Base-by-base conservation (phyloP, 371 early-diverging fungal genomes). In the Mucor mucedo region DNA sequence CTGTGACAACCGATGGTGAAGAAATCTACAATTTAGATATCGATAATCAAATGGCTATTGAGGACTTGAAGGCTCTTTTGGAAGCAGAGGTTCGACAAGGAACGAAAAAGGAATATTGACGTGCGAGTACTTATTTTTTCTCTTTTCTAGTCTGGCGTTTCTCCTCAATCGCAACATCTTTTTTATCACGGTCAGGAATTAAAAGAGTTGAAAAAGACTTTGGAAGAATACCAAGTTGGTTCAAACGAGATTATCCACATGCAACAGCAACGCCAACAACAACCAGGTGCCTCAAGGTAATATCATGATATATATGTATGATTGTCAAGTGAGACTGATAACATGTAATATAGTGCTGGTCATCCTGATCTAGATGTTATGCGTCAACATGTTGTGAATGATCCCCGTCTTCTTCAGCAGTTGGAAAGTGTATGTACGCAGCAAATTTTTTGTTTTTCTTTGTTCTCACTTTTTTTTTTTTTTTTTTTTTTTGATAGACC, bases 11-110 rank as follows among this genome's bases (percentile, higher is more conserved):
- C 11, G 87, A 88, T 56, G 68, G 71, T 13, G 90, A 88, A 57
- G 84, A 86, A 28, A 64, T 90, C 33, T 87, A 87, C 62, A 83
- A 82, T 66, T 67, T 94, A 27, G 93, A 93, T 59, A 87, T 93
- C 50, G 90, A 91, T 73, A 85, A 83, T 10, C 84, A 87, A 69
- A 91, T 92, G 87, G 89, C 89, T 67, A 78, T 95, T 54, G 92
- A 90, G 67, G 92, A 92, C 73, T 77, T 96, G 47, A 84, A 88
- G 65, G 94, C 93, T 10, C 79, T 95, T 13, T 79, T 93, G 28
- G 95, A 95, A 71, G 89, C 83, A 16, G 94, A 94, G 78, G 88
- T 93, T 84, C 55, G 9, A 39, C 48, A 49, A 10, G 47, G 11
- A 38, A 29, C 39, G 7, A 28, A 39, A 35, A 35, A 35, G 4